Base-by-base conservation (phyloP, 2,329 filamentous ascomycete genomes). In the Gyromitra esculenta region DNA sequence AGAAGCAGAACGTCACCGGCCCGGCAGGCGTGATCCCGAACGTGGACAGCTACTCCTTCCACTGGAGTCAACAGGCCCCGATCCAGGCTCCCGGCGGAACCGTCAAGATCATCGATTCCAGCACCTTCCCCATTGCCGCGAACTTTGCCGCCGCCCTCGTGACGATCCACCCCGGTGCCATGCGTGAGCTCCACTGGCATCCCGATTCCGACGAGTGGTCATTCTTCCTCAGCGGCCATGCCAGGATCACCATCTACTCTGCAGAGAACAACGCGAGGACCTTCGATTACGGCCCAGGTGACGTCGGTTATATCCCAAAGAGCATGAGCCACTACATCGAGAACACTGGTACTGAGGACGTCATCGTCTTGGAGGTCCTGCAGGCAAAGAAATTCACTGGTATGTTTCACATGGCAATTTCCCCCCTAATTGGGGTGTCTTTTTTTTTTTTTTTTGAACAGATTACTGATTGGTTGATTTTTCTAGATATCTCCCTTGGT, bases 141-240 rank as follows among this genome's bases (percentile, higher is more conserved):
- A 85, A 84, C 71, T 89, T 90, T 81, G 87, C 88, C 2, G 86
- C 86, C 0, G 88, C 87, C 0, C 83, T 90, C 1, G 87, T 90
- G 8, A 88, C 86, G 1, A 83, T 90, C 41, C 84, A 89, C 79
- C 88, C 89, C 0, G 89, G 89, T n/a, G 88, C 88, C 0, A 88
- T 90, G 87, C 86, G 89, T 25, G 89, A 90, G 81, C 83, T 91
- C 56, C 89, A 90, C 83, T 90, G 89, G 88, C 88, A 90, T 82
- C 87, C 87, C 0, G 85, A 84, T 0, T 86, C 85, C 7, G 88
- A 90, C 81, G 88, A 90, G 82, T 90, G 88, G 88, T 85, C 85
- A 65, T 90, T 87, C 82, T 89, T 90, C 83, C 82, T 90, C 6
- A 81, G 85, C 69, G 89, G 89, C 0, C 85, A 85, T 9, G 89